These are phyloP conservation scores for Castanospermum australe DNA, from an alignment of 306 rosid genomes.

Conservation along the genomic window DNA sequence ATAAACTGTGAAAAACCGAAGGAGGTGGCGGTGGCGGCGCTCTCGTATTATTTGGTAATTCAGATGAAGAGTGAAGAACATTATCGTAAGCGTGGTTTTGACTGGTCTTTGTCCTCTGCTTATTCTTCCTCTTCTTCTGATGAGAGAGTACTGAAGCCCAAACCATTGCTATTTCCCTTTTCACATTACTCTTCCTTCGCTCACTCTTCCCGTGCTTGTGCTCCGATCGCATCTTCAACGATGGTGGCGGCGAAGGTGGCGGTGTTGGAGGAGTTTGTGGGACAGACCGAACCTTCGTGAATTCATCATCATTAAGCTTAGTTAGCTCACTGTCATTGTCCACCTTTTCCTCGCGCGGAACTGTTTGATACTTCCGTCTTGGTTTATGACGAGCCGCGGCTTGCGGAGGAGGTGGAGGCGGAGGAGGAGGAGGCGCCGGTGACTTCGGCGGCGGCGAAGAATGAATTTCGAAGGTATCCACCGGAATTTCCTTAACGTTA, in stretches of 20 bases:
- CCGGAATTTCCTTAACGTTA: constrained; percentile 61
- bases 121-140: constrained; percentile 61
- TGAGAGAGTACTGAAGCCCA: constrained; percentile 65
- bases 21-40: constrained; percentile 60
- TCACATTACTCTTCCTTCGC: constrained; percentile 44
- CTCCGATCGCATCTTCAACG: constrained; percentile 35
- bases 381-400: background rate
- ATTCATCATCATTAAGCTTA: constrained; percentile 17
- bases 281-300: constrained; percentile 1
- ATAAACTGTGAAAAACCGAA: constrained; percentile 64
- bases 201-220: constrained; percentile 19
- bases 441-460: constrained; percentile 30
- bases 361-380: background rate
- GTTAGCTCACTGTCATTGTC: constrained; percentile 22
- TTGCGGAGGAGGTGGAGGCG: constrained; percentile 43
- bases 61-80: no score
- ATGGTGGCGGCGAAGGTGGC: background rate
- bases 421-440: constrained; percentile 42
- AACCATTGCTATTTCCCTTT: constrained; percentile 56
- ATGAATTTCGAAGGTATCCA: constrained; percentile 45
- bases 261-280: constrained; percentile 12
- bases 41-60: constrained; percentile 4
- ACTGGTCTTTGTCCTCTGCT: constrained; percentile 31
- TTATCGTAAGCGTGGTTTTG: constrained; percentile 25
- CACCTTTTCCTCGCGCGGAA: background rate